Base-by-base conservation (phyloP, 176 grass and related monocot genomes). In the Otatea glauca region DNA sequence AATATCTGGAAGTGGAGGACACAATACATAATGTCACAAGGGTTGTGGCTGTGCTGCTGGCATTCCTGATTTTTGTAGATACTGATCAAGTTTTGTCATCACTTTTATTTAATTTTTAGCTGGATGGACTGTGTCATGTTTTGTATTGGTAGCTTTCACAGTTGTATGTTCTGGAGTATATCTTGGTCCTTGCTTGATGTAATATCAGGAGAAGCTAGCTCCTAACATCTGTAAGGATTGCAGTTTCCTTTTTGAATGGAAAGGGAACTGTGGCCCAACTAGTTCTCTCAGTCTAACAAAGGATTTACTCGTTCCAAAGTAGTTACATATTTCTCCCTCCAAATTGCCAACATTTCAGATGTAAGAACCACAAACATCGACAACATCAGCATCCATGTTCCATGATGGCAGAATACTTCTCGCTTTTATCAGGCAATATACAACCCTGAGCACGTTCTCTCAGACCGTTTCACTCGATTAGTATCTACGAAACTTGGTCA, bases 41-140 rank as follows among this genome's bases (percentile, higher is more conserved):
- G 50, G 16, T 6, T 18, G 15, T 0, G 50, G 50, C 50, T 17
- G 15, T 17, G 50, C 50, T 53, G 7, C 20, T 56, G 18, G 17
- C 53, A 20, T 55, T 17, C 6, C 96, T 79, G 41, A 42, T 42
- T 42, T 42, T 42, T 42, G 7, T 42, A 42, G 7, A 42, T 42
- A 42, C 41, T 42, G 41, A 42, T 42, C 41, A 8, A 42, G 7
- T 42, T 42, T 42, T 6, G 0, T 9, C 41, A 42, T 42, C 41
- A 42, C 38, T 39, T 39, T 39, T 39, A 39, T 39, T 39, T 39
- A 3, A 39, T 42, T 42, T 42, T 42, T 42, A 7, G 39, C 39
- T 42, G 39, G 39, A 42, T 42, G 39, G 0, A 42, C 6, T 42
- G 39, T 42, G 39, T 7, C 39, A 42, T 42, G 39, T 42, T 42